A percentile compares a stretch with the other conserved stretches of the same genome.
Evolutionary conservation across 257 asterid genomes (phyloP).

Genomic region (Solanum lycopersicoides): DNA sequence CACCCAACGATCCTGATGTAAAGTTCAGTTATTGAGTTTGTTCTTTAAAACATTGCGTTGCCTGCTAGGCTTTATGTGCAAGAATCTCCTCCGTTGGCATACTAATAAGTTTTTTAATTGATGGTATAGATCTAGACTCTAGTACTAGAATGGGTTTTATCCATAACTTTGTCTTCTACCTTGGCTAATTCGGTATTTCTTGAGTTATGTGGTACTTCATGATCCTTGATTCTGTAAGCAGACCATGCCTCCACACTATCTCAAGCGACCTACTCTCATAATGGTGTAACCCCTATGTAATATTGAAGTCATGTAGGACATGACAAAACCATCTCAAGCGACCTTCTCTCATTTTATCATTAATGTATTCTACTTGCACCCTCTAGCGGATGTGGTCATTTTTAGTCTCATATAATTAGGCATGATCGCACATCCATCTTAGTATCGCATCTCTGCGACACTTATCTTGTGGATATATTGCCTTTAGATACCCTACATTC

Average conservation of each 20-base stretch:
- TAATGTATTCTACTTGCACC: neutral
- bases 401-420: neutral
- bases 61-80: neutral
- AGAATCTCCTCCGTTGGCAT: neutral
- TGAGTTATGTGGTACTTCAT: neutral
- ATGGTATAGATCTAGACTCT: neutral
- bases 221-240: neutral
- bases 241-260: neutral
- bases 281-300: neutral
- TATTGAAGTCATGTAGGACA: neutral
- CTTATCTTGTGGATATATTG: neutral
- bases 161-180: neutral
- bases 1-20: neutral
- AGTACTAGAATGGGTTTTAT: neutral
- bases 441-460: neutral
- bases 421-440: neutral
- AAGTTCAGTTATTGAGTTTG: neutral
- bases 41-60: neutral
- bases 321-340: neutral
- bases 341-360: neutral
- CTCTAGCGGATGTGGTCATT: neutral
- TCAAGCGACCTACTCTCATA: neutral
- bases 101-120: neutral
- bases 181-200: neutral
- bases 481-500: neutral